Base-by-base conservation (phyloP, 2,329 filamentous ascomycete genomes). In the Epichloe gansuensis region DNA sequence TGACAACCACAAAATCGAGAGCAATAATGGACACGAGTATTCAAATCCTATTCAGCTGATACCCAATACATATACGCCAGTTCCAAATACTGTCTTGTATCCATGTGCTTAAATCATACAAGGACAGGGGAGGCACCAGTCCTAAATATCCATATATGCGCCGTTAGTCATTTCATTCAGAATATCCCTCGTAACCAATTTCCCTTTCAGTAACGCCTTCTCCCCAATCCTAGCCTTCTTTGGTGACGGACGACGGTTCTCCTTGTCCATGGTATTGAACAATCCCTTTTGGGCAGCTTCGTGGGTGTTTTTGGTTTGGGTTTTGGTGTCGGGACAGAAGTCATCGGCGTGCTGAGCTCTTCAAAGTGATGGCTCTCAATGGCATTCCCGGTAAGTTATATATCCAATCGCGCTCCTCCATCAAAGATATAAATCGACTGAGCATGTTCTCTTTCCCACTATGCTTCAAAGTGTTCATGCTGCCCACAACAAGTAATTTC, bases 401-500 rank as follows among this genome's bases (percentile, higher is more conserved):
- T 15, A 90, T 75, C 91, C 93, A 97, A n/a, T 78, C 72, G 50
- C 80, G 81, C 52, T 76, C 72, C 58, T 91, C 85, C 74, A 96
- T 91, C 42, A 97, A 69, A 3, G 72, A 69, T 7, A 97, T 77
- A 62, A 97, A 88, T 23, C 78, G 77, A 37, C 78, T 79, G 13
- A 98, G 75, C 69, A 97, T 83, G 60, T 90, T 86, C 59, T 88
- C 83, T 28, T 72, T 72, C n/a, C 74, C 83, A 50, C 85, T 77
- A 11, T 81, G 74, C 75, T 86, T 88, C 3, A 98, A 72, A 0
- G 93, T 98, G 52, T 75, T 76, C 63, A 81, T 80, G 66, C 88
- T 94, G 9, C 93, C 93, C 0, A 98, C 69, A 12, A 98, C 85
- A 1, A 98, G 75, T 38, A 98, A 72, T 72, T 98, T 98, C 0